Percentiles rank a stretch among this genome's conserved stretches.
Evolutionary conservation across 441 rosid genomes (phyloP).

Genomic region (California macrophylla): DNA sequence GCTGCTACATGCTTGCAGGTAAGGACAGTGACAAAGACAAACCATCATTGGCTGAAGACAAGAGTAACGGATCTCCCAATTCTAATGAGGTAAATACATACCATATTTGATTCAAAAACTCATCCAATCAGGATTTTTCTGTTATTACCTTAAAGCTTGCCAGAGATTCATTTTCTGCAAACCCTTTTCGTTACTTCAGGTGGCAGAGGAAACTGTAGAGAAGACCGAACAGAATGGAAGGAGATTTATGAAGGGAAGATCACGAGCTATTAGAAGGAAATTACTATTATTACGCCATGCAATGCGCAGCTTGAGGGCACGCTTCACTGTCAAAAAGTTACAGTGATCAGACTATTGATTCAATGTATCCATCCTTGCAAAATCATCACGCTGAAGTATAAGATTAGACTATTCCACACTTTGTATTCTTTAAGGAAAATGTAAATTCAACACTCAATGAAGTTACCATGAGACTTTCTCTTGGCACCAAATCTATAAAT

Average conservation of each 20-base stretch:
- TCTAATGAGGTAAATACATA: conserved; percentile 23
- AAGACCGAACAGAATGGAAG: conserved; percentile 31
- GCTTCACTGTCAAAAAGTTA: background rate
- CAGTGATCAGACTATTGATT: background rate
- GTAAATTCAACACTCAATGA: background rate
- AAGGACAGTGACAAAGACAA: conserved; percentile 20
- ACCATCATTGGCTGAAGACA: conserved; percentile 6
- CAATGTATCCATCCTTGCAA: background rate
- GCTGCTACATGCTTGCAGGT: conserved; percentile 8
- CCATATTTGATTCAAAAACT: background rate
- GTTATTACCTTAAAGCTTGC: background rate
- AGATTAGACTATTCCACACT: too few relatives aligned
- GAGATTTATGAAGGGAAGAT: conserved; percentile 30
- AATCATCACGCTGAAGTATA: background rate
- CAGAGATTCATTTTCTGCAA: background rate
- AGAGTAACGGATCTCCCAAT: conserved; percentile 1
- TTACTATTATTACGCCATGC: conserved; percentile 45
- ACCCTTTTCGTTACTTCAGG: conserved; percentile 16
- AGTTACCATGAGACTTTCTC: background rate
- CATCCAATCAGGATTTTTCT: background rate
- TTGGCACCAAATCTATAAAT: background rate
- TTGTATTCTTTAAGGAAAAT: background rate
- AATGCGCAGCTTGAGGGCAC: conserved; percentile 16
- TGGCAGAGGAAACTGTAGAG: conserved; percentile 18
- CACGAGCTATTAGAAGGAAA: conserved; percentile 24